Evolutionary conservation across 2,329 filamentous ascomycete genomes (phyloP).

Genomic region (Pseudocercospora vitis): DNA sequence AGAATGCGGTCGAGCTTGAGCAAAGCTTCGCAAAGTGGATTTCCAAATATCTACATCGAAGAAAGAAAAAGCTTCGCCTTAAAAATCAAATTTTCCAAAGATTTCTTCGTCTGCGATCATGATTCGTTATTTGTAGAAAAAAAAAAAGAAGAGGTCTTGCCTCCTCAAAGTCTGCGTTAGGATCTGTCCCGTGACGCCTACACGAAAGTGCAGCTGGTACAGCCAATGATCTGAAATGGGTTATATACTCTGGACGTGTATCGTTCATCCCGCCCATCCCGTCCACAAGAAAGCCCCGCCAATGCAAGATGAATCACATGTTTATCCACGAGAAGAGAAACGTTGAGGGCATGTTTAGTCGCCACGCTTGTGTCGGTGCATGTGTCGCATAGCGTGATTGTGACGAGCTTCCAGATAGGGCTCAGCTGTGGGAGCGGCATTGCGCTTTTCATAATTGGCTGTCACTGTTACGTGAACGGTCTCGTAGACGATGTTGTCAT

Average conservation of each 20-base stretch:
- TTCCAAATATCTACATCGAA: neutral
- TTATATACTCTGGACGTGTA: neutral
- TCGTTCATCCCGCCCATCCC: neutral
- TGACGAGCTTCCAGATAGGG: constrained; percentile 15
- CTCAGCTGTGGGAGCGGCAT: constrained; percentile 14
- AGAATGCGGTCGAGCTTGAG: too few species aligned
- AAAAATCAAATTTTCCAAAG: too few species aligned
- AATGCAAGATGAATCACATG: too few species aligned
- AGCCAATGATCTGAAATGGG: neutral
- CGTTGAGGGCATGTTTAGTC: neutral
- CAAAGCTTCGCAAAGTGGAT: neutral
- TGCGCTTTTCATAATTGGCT: constrained; percentile 16
- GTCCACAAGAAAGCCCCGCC: neutral
- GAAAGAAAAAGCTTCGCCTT: too few species aligned
- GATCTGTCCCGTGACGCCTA: neutral
- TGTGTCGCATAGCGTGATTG: constrained; percentile 13
- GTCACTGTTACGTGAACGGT: constrained; percentile 20
- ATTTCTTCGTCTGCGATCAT: neutral
- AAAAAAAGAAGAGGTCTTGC: neutral
- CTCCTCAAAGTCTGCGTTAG: neutral
- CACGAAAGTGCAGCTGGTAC: neutral
- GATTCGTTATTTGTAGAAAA: neutral
- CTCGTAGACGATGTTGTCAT: constrained; percentile 15
- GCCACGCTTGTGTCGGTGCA: constrained; percentile 14
- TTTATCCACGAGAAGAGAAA: neutral